These are phyloP conservation scores for Ceratocystis papillata DNA, from an alignment of 2,329 filamentous ascomycete genomes.

Conservation along the genomic window DNA sequence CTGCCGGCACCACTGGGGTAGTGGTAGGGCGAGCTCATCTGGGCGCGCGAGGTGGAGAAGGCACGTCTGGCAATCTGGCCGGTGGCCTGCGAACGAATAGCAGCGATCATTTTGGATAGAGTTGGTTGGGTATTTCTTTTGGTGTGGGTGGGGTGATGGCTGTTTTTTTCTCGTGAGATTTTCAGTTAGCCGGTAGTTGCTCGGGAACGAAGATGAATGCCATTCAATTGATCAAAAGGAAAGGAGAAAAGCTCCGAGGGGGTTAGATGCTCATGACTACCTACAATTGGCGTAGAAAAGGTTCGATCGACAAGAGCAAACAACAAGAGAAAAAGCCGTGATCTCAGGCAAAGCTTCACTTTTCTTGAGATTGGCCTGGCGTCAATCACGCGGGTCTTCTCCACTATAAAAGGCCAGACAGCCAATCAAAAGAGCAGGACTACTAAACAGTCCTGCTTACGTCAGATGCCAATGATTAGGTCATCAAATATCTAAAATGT, in stretches of 20 bases:
- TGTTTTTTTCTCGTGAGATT: not conserved
- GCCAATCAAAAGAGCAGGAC: constrained; percentile 14
- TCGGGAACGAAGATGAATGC: not conserved
- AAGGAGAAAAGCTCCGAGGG: too few relatives aligned
- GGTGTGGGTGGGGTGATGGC: constrained; percentile 32
- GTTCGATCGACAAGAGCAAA: not conserved
- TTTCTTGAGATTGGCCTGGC: constrained; percentile 8
- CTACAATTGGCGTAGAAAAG: constrained; percentile 15
- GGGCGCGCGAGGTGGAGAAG: constrained; percentile 83
- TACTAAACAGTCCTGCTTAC: not conserved
- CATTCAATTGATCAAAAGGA: not conserved
- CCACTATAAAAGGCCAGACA: constrained; percentile 11
- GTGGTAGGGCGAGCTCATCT: constrained; percentile 86
- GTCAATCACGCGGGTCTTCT: too few relatives aligned
- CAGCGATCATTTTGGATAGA: constrained; percentile 65
- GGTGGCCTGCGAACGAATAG: constrained; percentile 49
- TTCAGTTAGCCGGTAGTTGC: not conserved
- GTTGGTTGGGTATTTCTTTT: not conserved
- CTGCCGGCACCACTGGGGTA: constrained; percentile 91
- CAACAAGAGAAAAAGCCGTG: constrained; percentile 6
- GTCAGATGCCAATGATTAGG: not conserved
- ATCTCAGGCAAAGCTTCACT: constrained; percentile 15
- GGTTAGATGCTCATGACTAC: not conserved
- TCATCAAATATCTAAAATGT: not conserved
- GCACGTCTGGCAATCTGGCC: constrained; percentile 67